Base-by-base conservation (phyloP, 768 basidiomycete genomes). In the Bullera alba region DNA sequence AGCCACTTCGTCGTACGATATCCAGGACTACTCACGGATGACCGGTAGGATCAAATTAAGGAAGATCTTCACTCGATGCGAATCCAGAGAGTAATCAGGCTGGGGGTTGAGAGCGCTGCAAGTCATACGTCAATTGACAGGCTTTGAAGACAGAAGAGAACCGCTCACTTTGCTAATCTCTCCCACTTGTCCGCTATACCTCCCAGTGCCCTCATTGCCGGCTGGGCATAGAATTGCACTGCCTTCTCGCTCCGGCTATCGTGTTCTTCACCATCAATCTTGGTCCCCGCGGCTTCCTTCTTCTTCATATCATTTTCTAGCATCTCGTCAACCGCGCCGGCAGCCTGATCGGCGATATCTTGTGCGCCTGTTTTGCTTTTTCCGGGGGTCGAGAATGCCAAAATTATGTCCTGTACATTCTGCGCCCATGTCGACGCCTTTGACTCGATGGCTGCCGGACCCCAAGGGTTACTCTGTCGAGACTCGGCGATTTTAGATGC, bases 161-260 rank as follows among this genome's bases (percentile, higher is more conserved):
- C n/a, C 15, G 57, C 69, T 51, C 49, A 71, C 67, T 71, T 71
- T 27, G 65, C 75, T 22, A 75, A 58, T 12, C 75, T 55, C 53
- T 77, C 76, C 73, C 75, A 77, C n/a, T 70, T 73, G 42, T 77
- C 76, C 2, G 68, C 61, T 4, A 73, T 30, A 32, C 75, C 75
- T 1, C 66, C 71, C 1, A 75, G 48, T 2, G 67, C 64, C 25
- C 67, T 50, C 75, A 75, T 74, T 16, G 67, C 53, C 15, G 75
- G 75, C 17, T 71, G 44, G 38, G 68, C 69, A 56, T 72, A 72
- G 17, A 60, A 48, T 39, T 70, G 57, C 16, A 75, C 64, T 6
- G 67, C 69, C 50, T 71, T 66, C 32, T 73, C 71, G 15, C 67
- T 70, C 39, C 64, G 56, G 21, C 66, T 66, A 30, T 69, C 54